phyloP scores from a whole-genome alignment of 805 yeast species.

The Debaryomyces prosopidis region DNA sequence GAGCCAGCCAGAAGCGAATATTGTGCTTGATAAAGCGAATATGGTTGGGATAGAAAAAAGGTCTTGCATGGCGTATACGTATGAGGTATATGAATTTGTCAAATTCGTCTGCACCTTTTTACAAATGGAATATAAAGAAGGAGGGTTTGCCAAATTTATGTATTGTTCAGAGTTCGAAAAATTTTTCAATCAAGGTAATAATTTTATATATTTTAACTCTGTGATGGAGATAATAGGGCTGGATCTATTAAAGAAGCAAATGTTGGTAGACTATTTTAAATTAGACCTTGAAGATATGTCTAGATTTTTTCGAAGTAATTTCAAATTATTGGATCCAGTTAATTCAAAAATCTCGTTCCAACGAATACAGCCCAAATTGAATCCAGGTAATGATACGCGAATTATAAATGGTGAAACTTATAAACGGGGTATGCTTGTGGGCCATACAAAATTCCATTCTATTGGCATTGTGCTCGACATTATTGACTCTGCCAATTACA shows the following conservation, averaged over 20 bases:
- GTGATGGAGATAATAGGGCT: not conserved
- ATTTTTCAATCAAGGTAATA: slow-evolving; percentile 9
- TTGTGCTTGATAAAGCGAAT: not conserved
- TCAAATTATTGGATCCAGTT: slow-evolving; percentile 5
- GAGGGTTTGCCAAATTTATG: slow-evolving; percentile 8
- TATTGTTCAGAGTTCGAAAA: slow-evolving; percentile 10
- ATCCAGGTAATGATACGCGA: not conserved
- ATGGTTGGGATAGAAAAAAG: not conserved
- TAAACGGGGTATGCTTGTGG: slow-evolving; percentile 4
- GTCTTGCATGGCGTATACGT: not conserved
- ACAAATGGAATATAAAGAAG: slow-evolving; percentile 3
- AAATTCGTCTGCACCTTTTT: slow-evolving; percentile 10
- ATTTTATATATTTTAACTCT: slow-evolving; percentile 14
- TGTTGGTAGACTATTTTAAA: not conserved
- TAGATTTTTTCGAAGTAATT: slow-evolving; percentile 1
- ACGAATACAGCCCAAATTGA: not conserved
- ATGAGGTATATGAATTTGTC: slow-evolving; percentile 12
- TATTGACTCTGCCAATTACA: not conserved
- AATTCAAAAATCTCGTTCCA: slow-evolving; percentile 1
- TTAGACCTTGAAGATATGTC: not conserved
- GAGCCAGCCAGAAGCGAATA: not conserved
- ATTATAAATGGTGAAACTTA: not conserved
- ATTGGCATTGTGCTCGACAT: slow-evolving; percentile 2
- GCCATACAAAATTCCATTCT: slow-evolving; percentile 6
- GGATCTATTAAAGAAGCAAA: not conserved